Evolutionary conservation across 2,329 filamentous ascomycete genomes (phyloP).

Genomic region (Aspergillus japonicus): DNA sequence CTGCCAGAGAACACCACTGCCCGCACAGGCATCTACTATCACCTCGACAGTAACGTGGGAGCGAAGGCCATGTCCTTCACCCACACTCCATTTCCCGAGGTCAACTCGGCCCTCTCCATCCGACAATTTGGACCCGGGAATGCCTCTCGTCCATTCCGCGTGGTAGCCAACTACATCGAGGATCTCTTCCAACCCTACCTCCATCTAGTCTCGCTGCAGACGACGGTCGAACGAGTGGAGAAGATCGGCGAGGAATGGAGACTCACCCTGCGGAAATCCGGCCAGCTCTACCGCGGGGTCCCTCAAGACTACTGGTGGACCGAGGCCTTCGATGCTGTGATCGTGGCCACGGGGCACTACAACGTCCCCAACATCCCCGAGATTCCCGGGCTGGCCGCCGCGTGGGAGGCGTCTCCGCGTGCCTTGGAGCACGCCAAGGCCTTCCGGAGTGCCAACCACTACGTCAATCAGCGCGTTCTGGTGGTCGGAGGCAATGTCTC

Average conservation of each 20-base stretch:
- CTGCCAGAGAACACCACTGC: slow-evolving; percentile 22
- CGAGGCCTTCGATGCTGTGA: slow-evolving; percentile 43
- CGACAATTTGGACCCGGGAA: slow-evolving; percentile 21
- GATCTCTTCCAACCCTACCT: slow-evolving; percentile 27
- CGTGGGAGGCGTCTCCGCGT: slow-evolving; percentile 30
- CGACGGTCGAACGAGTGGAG: slow-evolving; percentile 30
- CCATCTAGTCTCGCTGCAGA: slow-evolving; percentile 31
- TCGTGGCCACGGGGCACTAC: slow-evolving; percentile 46
- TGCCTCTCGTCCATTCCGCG: slow-evolving; percentile 25
- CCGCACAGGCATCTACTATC: slow-evolving; percentile 25
- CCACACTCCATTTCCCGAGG: slow-evolving; percentile 25
- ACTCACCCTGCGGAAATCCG: slow-evolving; percentile 27
- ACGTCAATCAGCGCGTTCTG: slow-evolving; percentile 35
- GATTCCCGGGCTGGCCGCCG: slow-evolving; percentile 36
- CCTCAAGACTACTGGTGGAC: slow-evolving; percentile 38
- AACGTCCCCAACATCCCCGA: slow-evolving; percentile 41
- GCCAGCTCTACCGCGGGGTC: slow-evolving; percentile 10
- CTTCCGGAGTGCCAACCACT: slow-evolving; percentile 36
- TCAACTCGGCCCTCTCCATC: slow-evolving; percentile 25
- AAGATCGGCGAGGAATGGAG: slow-evolving; percentile 28
- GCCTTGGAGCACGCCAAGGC: slow-evolving; percentile 41
- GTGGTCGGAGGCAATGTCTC: slow-evolving; percentile 33
- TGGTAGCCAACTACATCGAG: slow-evolving; percentile 25
- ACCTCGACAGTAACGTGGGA: slow-evolving; percentile 31
- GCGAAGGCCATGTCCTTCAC: slow-evolving; percentile 29